phyloP scores from a whole-genome alignment of 192 early-diverging fungal genomes.

The Podila verticillata region DNA sequence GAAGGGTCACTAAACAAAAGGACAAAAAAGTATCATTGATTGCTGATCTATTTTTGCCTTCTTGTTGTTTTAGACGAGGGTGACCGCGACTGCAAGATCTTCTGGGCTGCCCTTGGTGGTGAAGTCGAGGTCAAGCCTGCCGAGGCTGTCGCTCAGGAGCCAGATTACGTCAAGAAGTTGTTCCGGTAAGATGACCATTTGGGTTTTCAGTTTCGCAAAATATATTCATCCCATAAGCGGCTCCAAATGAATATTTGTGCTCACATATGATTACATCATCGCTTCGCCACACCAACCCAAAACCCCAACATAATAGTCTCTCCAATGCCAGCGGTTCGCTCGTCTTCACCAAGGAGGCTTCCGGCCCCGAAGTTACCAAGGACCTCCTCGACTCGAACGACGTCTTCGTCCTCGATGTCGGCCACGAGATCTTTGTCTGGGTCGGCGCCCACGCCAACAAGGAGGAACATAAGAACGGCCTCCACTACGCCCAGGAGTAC shows the following conservation, averaged over 20 bases:
- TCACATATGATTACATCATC: not conserved
- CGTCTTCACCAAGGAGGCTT: constrained; percentile 64
- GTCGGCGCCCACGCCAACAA: constrained; percentile 60
- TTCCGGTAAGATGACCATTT: constrained; percentile 41
- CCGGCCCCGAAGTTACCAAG: constrained; percentile 52
- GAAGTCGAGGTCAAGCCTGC: constrained; percentile 67
- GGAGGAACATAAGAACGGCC: constrained; percentile 61
- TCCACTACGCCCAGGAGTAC: constrained; percentile 75
- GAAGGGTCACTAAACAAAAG: not conserved
- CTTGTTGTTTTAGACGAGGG: constrained; percentile 62
- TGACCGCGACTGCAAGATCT: constrained; percentile 64
- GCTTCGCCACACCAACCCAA: not conserved
- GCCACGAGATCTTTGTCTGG: constrained; percentile 70
- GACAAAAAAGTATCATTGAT: not conserved
- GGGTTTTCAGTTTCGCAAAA: not conserved
- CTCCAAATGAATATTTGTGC: not conserved
- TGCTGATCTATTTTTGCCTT: not conserved
- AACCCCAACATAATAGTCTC: constrained; percentile 9
- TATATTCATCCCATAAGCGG: not conserved
- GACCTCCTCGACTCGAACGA: constrained; percentile 66
- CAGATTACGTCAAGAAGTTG: constrained; percentile 56
- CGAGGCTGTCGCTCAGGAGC: constrained; percentile 48
- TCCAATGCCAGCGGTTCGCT: constrained; percentile 52
- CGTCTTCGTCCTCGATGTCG: constrained; percentile 76
- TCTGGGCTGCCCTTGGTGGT: constrained; percentile 76